Conservation (phyloP, 768 basidiomycete genomes). For the Mycena latifolia region DNA sequence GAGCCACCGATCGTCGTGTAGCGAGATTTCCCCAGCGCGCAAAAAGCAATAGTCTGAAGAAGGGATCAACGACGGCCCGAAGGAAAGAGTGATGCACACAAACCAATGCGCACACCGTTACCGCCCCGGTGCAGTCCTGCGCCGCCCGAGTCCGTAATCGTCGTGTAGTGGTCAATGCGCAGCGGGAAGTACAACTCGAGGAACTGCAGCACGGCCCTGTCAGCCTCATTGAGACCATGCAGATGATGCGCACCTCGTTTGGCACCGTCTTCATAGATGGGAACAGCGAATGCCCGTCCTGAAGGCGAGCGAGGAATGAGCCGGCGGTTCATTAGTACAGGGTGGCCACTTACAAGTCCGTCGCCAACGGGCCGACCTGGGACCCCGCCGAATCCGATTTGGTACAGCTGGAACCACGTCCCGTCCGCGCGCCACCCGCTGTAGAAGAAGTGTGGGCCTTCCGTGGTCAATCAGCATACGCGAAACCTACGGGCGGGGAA, state of each 20-base stretch:
- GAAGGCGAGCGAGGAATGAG: not conserved
- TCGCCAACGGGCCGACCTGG: constrained; percentile 31
- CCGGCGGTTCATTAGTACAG: not conserved
- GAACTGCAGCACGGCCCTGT: constrained; percentile 26
- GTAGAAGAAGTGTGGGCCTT: constrained; percentile 45
- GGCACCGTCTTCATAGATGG: constrained; percentile 48
- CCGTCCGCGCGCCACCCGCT: constrained; percentile 42
- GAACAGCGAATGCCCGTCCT: constrained; percentile 47
- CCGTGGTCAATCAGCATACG: not conserved
- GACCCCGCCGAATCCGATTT: constrained; percentile 44
- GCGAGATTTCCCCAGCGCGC: constrained; percentile 43
- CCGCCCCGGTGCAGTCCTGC: constrained; percentile 45
- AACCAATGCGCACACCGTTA: constrained; percentile 47
- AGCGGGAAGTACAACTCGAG: constrained; percentile 46
- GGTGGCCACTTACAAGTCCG: constrained; percentile 14
- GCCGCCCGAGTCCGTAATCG: constrained; percentile 47
- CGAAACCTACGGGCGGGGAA: not conserved
- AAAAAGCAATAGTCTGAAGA: constrained; percentile 43
- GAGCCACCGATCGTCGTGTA: constrained; percentile 49
- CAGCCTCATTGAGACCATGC: not conserved
- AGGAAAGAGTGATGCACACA: not conserved
- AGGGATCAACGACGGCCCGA: not conserved
- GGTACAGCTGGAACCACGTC: constrained; percentile 47
- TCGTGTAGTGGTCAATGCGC: constrained; percentile 44
- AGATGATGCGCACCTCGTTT: constrained; percentile 35